phyloP scores from a whole-genome alignment of 2,329 filamentous ascomycete species.

The Lomentospora prolificans region DNA sequence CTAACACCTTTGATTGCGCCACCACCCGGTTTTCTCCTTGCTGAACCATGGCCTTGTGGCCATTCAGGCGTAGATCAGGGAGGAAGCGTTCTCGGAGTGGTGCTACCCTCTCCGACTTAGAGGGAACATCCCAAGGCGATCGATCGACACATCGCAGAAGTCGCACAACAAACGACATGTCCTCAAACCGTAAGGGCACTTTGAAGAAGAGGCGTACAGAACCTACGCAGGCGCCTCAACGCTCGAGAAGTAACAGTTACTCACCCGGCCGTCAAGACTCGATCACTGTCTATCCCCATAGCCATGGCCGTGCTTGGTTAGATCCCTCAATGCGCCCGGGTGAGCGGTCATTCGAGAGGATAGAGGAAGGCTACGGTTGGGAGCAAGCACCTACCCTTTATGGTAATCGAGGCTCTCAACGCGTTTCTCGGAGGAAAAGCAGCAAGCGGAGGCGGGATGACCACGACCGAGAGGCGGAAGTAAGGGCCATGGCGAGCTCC shows the following conservation, averaged over 20 bases:
- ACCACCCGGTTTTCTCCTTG: background rate
- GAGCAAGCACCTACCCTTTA: constrained; percentile 39
- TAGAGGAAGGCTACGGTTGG: background rate
- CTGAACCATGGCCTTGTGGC: constrained; percentile 65
- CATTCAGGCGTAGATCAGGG: constrained; percentile 65
- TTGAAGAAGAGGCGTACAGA: constrained; percentile 34
- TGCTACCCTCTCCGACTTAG: constrained; percentile 43
- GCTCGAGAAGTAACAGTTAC: constrained; percentile 48
- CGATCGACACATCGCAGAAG: constrained; percentile 23
- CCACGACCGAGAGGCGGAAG: constrained; percentile 73
- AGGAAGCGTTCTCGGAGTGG: constrained; percentile 46
- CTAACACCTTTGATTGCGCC: background rate
- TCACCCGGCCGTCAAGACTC: constrained; percentile 49
- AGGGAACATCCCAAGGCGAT: constrained; percentile 19
- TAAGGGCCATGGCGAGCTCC: constrained; percentile 69
- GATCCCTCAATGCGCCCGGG: constrained; percentile 14
- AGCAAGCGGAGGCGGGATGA: constrained; percentile 40
- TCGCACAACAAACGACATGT: constrained; percentile 20
- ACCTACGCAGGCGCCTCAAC: constrained; percentile 34
- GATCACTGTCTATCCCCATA: constrained; percentile 27
- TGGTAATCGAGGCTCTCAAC: constrained; percentile 51
- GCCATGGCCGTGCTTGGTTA: constrained; percentile 4
- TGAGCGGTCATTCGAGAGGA: constrained; percentile 5
- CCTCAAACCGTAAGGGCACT: constrained; percentile 16
- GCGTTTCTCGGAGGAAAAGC: constrained; percentile 56